Evolutionary conservation across 495 filamentous ascomycete genomes (phyloP), one percentile per base, ranked within the genome.

Genomic region (Talaromyces borbonicus): DNA sequence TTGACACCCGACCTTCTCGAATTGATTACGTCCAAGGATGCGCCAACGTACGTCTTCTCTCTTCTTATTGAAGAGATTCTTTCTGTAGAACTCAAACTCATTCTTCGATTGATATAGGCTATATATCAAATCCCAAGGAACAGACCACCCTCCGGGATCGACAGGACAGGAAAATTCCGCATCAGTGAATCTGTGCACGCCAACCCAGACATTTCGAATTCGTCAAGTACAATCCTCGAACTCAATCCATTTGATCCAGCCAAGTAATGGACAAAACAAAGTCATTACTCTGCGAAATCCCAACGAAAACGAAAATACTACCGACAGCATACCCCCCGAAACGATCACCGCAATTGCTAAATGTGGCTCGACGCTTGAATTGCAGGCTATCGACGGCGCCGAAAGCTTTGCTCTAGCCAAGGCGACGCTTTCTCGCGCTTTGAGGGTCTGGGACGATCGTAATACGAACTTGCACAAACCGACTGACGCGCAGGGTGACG

Each of bases 211-310:
- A 15, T 96, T 82, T 69, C 79, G 79, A 24, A 71, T 95, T 41
- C 85, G 85, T 15, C 87, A 95, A 61, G 88, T 95, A 50, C 87
- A 90, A 56, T 90, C 88, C 0, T 95, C 88, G 12, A 96, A 96
- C 58, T 83, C 83, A 5, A 65, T 95, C 27, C 84, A 87, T 60
- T 57, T 95, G 6, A 68, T 87, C 22, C 60, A 69, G 23, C 74
- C 86, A n/a, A 71, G 69, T 35, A 53, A 52, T 3, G 59, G 55
- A 9, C 46, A 51, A 2, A 57, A 58, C 36, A 49, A 61, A 15
- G 44, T 47, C 6, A 56, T 52, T 11, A 62, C 43, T 52, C 62
- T 26, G 57, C 53, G 14, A 0, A 49, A 23, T 18, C 31, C 3
- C 41, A 54, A 40, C 22, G 29, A 8, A 50, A 55, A 14, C n/a